Evolutionary conservation across 2,329 filamentous ascomycete species (phyloP), one percentile per base, ranked within the genome.

Genomic region (Fusarium sp.): DNA sequence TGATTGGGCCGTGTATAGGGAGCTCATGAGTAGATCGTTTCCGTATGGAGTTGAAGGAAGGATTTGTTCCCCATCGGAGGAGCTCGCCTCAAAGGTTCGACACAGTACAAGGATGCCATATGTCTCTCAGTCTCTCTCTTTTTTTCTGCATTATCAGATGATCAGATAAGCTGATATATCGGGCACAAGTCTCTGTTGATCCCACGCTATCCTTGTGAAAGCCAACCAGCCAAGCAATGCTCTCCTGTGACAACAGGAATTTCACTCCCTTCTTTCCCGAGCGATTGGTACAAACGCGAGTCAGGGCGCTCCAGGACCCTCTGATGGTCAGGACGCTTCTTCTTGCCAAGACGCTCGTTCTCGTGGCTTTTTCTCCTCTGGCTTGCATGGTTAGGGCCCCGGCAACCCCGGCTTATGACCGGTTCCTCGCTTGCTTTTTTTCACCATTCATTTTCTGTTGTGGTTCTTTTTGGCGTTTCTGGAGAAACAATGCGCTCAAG

Each of bases 141-240:
- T 30, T 65, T 45, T 48, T 43, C 41, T 23, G 41, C 18, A 41
- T 75, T 75, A 75, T 75, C 73, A 68, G 73, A 75, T 72, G 45
- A 72, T 74, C 72, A 57, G 68, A 74, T 73, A 66, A 71, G 71
- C 57, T 65, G 58, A 62, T 50, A 58, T 37, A 57, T 39, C 32
- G 57, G 63, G 20, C n/a, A 39, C 60, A 59, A 54, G 32, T 56
- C 18, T 60, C 23, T 60, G 37, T 37, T 60, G 32, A 32, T 56
- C 48, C 37, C 48, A 54, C n/a, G 11, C 14, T 11, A 62, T 37
- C 30, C 32, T 30, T 39, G 34, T 30, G 5, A 9, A 9, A 23
- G 13, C 4, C 9, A 62, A 7, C 27, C 20, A 62, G 16, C 27
- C 20, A 23, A 35, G 27, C 27, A 27, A 23, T 32, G 41, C 30